Base-by-base conservation (phyloP, 2,329 filamentous ascomycete species). In the Hymenoscyphus occultus region DNA sequence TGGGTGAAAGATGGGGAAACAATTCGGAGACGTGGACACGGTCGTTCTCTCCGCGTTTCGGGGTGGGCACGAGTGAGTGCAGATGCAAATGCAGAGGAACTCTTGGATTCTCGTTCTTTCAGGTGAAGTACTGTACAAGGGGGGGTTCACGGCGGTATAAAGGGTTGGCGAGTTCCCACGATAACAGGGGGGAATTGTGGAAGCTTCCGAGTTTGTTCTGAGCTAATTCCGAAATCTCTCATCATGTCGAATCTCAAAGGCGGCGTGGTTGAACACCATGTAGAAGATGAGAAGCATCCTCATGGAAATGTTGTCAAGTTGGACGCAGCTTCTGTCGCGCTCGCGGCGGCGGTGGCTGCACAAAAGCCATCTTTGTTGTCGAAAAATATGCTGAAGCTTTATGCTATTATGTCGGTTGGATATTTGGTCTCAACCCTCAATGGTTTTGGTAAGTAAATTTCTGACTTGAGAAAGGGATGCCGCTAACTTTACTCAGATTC, bases 341-440 rank as follows among this genome's bases (percentile, higher is more conserved):
- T 78, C 40, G 73, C 75, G 2, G 72, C 75, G 57, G 76, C 76
- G 0, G 71, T 73, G 5, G 66, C 70, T n/a, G 68, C 71, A 56
- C 74, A 76, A 64, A 76, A 77, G 66, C 76, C 76, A 7, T 71
- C 65, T 19, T 64, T 77, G 6, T 63, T 71, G 74, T 81, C 78
- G 12, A 76, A 73, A 69, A 73, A 76, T 35, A 81, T 81, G 80
- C 75, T 81, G 65, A 78, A 78, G 73, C 69, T 79, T 10, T 79
- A 78, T 69, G 64, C 74, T 2, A 78, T 79, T 68, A 78, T 79
- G 77, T 72, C 67, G 1, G 68, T 79, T 60, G 76, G 77, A 16
- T 80, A 79, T 64, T 70, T 80, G 13, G 76, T 79, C 66, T 82
- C 80, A 31, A 84, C 82, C 9, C 81, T 83, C 79, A 85, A 85